Evolutionary conservation across 805 yeast species (phyloP), one percentile per base, ranked within the genome.

Genomic region (Candida michaelii): DNA sequence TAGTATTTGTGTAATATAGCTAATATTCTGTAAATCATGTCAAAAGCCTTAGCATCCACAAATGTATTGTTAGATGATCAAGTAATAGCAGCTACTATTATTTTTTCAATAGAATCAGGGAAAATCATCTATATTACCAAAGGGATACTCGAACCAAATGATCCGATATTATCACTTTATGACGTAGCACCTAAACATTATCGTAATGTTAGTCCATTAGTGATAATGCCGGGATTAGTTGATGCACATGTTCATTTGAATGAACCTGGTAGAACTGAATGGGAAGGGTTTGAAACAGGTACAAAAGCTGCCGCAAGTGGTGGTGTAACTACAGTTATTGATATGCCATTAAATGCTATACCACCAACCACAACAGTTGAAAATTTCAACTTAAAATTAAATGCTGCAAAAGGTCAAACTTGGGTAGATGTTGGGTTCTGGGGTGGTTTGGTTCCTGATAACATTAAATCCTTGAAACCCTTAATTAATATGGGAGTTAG

Each of bases 221-320:
- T 77, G 24, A 74, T 90, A 10, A 69, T 91, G 70, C 97, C 98
- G 0, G 98, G 98, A 0, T 73, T 90, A 23, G 95, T 90, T 3
- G 98, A 90, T 57, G 77, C 96, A 4, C 98, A 90, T 61, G 98
- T 90, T 18, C 98, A 90, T 57, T 68, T 90, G 52, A 91, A 91
- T 61, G 98, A 91, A 56, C 97, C 98, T 0, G 98, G 98, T n/a
- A 71, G 97, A 53, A 90, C 97, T 1, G 96, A 89, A 48, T 90
- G 98, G 98, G 98, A 90, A 63, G 98, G 98, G 1, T 90, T 91
- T 60, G 96, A 82, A n/a, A 85, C 96, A 0, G 98, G 98, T 0
- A 90, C 98, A 0, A 83, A 83, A 58, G 86, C 96, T 2, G 97
- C 97, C 0, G 95, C 95, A 0, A 75, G 90, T 10, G 98, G 98